Evolutionary conservation across 2,329 filamentous ascomycete species (phyloP).

Genomic region (Emergomyces pasteurianus): DNA sequence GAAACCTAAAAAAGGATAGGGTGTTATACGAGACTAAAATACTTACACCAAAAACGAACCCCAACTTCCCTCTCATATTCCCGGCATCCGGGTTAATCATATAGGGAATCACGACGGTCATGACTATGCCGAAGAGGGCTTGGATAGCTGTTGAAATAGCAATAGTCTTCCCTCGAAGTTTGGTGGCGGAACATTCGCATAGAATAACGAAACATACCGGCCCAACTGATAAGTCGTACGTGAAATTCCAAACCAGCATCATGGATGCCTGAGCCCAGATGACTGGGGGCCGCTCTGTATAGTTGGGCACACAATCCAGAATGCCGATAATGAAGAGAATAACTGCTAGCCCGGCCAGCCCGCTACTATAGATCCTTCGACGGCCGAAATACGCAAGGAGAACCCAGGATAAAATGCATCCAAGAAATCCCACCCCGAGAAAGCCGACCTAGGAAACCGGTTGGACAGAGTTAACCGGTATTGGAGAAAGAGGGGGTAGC

Average conservation of each 20-base stretch:
- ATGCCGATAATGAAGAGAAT: constrained; percentile 30
- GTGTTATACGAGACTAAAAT: background rate
- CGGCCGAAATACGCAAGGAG: constrained; percentile 24
- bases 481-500: constrained; percentile 1
- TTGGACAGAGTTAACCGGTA: background rate
- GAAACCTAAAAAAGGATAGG: background rate
- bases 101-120: constrained; percentile 31
- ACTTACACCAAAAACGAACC: constrained; percentile 23
- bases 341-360: constrained; percentile 20
- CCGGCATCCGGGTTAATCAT: constrained; percentile 28
- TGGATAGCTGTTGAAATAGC: constrained; percentile 30
- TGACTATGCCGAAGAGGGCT: constrained; percentile 27
- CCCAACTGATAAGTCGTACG: constrained; percentile 31
- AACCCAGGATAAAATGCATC: constrained; percentile 26
- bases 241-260: constrained; percentile 28
- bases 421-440: constrained; percentile 27
- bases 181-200: constrained; percentile 35
- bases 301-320: constrained; percentile 27
- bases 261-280: constrained; percentile 26
- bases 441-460: constrained; percentile 19
- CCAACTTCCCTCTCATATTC: constrained; percentile 24
- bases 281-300: constrained; percentile 8
- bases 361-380: constrained; percentile 21
- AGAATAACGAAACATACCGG: constrained; percentile 35
- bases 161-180: constrained; percentile 36